Base-by-base conservation (phyloP, 345 rosid genomes). In the Hypericum perforatum region DNA sequence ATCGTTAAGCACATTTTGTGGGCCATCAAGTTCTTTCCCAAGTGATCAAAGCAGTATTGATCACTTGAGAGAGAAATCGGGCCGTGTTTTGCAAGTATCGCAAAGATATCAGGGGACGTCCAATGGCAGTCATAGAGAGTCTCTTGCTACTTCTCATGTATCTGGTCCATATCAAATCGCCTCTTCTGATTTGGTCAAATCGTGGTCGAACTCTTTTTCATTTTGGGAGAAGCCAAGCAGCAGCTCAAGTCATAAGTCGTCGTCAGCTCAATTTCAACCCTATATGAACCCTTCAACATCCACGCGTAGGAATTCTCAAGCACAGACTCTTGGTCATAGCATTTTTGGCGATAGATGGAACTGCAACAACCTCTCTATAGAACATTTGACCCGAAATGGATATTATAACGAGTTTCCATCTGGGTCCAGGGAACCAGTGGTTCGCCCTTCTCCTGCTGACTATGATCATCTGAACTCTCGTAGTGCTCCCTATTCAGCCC, bases 171-270 rank as follows among this genome's bases (percentile, higher is more conserved):
- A 67, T 59, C 74, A 51, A 36, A 61, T 64, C 64, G 53, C 67
- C 64, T 68, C 56, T 29, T 60, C 78, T 67, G 83, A 75, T 61
- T 54, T 64, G 53, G 67, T 67, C 52, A 78, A 73, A 63, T 58
- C 82, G 36, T 76, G 80, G 83, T 63, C 81, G 58, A 76, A 64
- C 47, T 73, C 82, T 39, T 64, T 69, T 74, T 65, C 80, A 50
- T 62, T 82, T 63, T 77, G 78, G 74, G 85, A 78, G 45, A 84
- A 75, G 48, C 70, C 70, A 65, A 60, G 59, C 54, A 59, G 61
- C 65, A 72, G 74, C 71, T 69, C 32, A 22, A 22, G 32, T 4
- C 32, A 22, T 1, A 22, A 22, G 4, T 22, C 82, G 7, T 39
- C 74, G 53, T 54, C 86, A 9, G 75, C 52, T 69, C 92, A 79